Conservation (phyloP, 805 yeast genomes). For the Torulaspora maleeae region DNA sequence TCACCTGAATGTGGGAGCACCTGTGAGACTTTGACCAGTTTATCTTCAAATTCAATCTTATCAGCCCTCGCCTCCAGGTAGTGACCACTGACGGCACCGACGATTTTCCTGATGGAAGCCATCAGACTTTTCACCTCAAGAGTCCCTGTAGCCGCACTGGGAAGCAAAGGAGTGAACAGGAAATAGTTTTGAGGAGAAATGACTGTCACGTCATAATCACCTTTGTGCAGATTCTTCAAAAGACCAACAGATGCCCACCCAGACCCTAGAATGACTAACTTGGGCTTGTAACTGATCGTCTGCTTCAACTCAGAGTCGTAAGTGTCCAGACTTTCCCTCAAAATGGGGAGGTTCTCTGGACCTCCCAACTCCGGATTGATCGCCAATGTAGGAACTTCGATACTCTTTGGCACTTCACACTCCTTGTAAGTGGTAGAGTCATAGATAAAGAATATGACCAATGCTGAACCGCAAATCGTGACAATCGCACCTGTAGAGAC, state of each 20-base stretch:
- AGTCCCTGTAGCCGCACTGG: conserved; percentile 69
- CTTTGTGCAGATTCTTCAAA: conserved; percentile 47
- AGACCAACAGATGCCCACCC: conserved; percentile 71
- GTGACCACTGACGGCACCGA: conserved; percentile 51
- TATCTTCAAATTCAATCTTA: conserved; percentile 51
- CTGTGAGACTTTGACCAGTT: conserved; percentile 52
- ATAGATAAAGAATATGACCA: conserved; percentile 54
- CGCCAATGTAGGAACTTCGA: conserved; percentile 50
- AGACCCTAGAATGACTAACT: conserved; percentile 57
- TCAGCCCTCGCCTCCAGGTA: conserved; percentile 61
- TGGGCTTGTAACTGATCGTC: conserved; percentile 46
- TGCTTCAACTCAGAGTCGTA: conserved; percentile 49
- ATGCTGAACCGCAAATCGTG: conserved; percentile 38
- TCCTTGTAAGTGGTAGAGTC: conserved; percentile 61
- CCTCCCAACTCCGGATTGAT: conserved; percentile 58
- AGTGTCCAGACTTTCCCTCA: conserved; percentile 52
- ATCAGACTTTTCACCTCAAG: conserved; percentile 58
- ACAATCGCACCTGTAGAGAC: conserved; percentile 42
- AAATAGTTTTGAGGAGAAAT: conserved; percentile 67
- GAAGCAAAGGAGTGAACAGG: conserved; percentile 63
- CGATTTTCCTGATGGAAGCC: conserved; percentile 59
- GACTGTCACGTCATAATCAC: conserved; percentile 60
- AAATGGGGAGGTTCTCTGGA: conserved; percentile 64
- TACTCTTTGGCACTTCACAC: conserved; percentile 39
- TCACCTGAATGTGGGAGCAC: conserved; percentile 41